A percentile compares a stretch with the other conserved stretches of the same genome.
Conservation (phyloP, 352 stramenopile species). For the Phytophthora parvispora region DNA sequence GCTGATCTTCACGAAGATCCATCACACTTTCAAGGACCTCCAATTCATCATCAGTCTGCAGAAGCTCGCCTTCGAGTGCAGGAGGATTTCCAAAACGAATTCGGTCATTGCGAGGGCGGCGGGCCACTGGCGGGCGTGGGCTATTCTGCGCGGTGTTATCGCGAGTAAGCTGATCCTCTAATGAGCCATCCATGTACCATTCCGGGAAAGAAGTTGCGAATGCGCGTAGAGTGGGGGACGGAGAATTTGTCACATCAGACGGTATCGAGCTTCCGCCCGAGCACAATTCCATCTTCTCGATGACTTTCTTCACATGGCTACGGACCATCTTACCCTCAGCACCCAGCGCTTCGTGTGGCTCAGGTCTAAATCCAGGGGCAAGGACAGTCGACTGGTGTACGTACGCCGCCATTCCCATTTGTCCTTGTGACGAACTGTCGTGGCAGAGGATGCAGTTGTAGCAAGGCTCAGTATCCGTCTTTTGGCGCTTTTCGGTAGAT, state of each 20-base stretch:
- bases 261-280: conserved; percentile 57
- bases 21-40: conserved; percentile 77
- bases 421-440: conserved; percentile 78
- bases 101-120: conserved; percentile 55
- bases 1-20: conserved; percentile 71
- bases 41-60: conserved; percentile 76
- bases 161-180: conserved; percentile 61
- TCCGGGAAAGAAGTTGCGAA: conserved; percentile 73
- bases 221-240: conserved; percentile 67
- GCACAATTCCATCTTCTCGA: conserved; percentile 91
- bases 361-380: conserved; percentile 77
- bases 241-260: conserved; percentile 45
- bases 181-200: conserved; percentile 69
- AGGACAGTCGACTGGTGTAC: conserved; percentile 91
- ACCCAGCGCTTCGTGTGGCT: conserved; percentile 69
- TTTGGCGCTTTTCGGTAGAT: conserved; percentile 55
- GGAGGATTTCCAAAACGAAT: conserved; percentile 50
- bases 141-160: conserved; percentile 57
- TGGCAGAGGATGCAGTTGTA: conserved; percentile 91
- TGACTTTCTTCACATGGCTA: conserved; percentile 70
- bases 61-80: conserved; percentile 66
- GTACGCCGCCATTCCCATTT: conserved; percentile 89
- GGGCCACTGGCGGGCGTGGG: conserved; percentile 31
- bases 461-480: conserved; percentile 47
- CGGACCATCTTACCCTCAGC: conserved; percentile 63